A percentile compares a stretch with the other conserved stretches of the same genome.
These are phyloP conservation scores for Cyclotella distinguenda DNA, from an alignment of 108 stramenopile species.

Conservation along the genomic window DNA sequence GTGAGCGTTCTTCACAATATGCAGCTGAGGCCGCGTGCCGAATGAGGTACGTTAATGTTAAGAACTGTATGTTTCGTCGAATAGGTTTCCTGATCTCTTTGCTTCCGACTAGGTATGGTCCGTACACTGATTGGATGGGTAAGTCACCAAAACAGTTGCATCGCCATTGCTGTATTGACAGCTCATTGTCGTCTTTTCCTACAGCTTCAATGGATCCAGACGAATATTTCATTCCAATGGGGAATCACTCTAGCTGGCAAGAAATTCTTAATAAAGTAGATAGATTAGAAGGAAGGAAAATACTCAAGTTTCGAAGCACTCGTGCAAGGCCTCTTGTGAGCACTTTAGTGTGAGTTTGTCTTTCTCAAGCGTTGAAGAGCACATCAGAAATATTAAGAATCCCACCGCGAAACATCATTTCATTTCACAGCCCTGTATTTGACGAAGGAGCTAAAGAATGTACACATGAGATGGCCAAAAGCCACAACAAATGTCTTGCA, in stretches of 20 bases:
- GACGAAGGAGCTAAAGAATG: slow-evolving; percentile 50
- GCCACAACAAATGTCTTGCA: slow-evolving; percentile 41
- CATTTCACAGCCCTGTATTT: slow-evolving; percentile 26
- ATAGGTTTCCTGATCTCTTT: not conserved
- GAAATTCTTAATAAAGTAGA: slow-evolving; percentile 51
- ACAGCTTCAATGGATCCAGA: slow-evolving; percentile 55
- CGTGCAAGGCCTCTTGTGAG: slow-evolving; percentile 54
- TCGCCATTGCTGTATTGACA: no score
- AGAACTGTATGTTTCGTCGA: not conserved
- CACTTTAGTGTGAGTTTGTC: slow-evolving; percentile 43
- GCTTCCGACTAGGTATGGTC: slow-evolving; percentile 43
- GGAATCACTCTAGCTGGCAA: slow-evolving; percentile 55
- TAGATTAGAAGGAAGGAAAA: slow-evolving; percentile 38
- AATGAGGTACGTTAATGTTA: no score
- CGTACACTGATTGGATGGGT: slow-evolving; percentile 52
- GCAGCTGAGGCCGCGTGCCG: slow-evolving; percentile 54
- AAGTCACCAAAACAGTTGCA: no score
- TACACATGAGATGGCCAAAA: slow-evolving; percentile 43
- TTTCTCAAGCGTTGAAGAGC: not conserved
- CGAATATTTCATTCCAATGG: slow-evolving; percentile 54
- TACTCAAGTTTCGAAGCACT: slow-evolving; percentile 63
- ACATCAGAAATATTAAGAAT: no score
- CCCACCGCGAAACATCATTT: no score
- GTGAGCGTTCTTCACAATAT: slow-evolving; percentile 49
- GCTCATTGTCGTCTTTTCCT: no score